Percentiles rank a stretch among this genome's conserved stretches.
Conservation (phyloP, 306 rosid species). For the Acacia crassicarpa region DNA sequence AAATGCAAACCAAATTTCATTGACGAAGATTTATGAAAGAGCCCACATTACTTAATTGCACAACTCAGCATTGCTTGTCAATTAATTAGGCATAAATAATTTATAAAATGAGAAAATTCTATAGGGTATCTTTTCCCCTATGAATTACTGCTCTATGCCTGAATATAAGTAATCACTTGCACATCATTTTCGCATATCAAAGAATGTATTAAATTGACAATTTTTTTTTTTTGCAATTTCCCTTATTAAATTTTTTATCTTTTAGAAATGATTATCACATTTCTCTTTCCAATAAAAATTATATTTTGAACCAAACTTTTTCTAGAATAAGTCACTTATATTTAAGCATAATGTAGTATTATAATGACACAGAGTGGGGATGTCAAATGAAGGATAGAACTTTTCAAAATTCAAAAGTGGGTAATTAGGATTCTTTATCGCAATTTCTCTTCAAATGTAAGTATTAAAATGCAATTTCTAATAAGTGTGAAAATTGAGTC, state of each 20-base stretch:
- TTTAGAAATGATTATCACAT: too few species aligned
- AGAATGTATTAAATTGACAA: too few species aligned
- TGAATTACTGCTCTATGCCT: background rate
- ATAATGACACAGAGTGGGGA: background rate
- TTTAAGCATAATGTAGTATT: too few species aligned
- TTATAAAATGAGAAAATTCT: background rate
- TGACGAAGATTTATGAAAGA: background rate
- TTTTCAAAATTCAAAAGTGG: background rate
- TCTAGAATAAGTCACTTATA: too few species aligned
- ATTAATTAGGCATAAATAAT: background rate
- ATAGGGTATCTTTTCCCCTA: background rate
- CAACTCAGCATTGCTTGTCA: background rate
- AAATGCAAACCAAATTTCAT: background rate
- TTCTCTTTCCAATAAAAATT: too few species aligned
- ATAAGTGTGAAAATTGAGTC: background rate
- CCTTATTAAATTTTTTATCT: too few species aligned
- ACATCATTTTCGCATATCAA: too few species aligned
- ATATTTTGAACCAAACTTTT: too few species aligned
- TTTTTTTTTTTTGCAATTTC: too few species aligned
- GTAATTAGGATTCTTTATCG: background rate
- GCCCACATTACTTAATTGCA: background rate
- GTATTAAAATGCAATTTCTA: background rate
- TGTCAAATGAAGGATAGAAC: background rate
- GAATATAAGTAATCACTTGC: too few species aligned
- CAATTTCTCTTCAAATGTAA: background rate